A percentile compares a stretch with the other conserved stretches of the same genome.
These are phyloP conservation scores for Ploettnerulaceae sp. DNA, from an alignment of 2,329 filamentous ascomycete species.

Conservation along the genomic window DNA sequence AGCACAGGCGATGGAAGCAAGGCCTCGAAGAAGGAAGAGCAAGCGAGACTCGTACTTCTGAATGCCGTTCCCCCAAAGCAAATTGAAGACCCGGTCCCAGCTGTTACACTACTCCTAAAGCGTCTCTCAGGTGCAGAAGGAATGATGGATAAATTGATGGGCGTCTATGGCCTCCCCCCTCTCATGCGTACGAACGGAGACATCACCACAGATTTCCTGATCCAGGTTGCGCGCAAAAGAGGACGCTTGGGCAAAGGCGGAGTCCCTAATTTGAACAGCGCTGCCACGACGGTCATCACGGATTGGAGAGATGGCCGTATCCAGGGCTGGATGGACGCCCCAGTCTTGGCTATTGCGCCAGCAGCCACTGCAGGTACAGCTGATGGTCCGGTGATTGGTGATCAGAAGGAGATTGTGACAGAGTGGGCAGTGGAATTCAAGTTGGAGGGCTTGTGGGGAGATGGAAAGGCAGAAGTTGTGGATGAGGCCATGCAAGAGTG, in stretches of 20 bases:
- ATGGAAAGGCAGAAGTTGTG: conserved; percentile 39
- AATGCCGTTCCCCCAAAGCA: conserved; percentile 92
- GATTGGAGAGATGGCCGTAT: conserved; percentile 96
- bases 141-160: conserved; percentile 72
- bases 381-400: conserved; percentile 45
- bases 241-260: conserved; percentile 85
- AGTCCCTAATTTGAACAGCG: conserved; percentile 79
- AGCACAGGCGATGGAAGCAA: conserved; percentile 55
- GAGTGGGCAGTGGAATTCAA: conserved; percentile 95
- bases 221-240: conserved; percentile 91
- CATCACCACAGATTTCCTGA: conserved; percentile 80
- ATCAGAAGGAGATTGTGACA: conserved; percentile 83
- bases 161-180: conserved; percentile 79
- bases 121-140: conserved; percentile 69
- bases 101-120: conserved; percentile 78
- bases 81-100: conserved; percentile 86
- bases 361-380: conserved; percentile 37
- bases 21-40: conserved; percentile 58
- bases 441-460: conserved; percentile 86
- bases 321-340: conserved; percentile 83
- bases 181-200: conserved; percentile 69
- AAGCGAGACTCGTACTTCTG: conserved; percentile 79
- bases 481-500: conserved; percentile 32
- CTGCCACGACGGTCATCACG: conserved; percentile 89
- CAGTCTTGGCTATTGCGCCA: conserved; percentile 53